These are phyloP conservation scores for Calonectria pseudoreteaudii DNA, from an alignment of 2,329 filamentous ascomycete species.

Conservation along the genomic window DNA sequence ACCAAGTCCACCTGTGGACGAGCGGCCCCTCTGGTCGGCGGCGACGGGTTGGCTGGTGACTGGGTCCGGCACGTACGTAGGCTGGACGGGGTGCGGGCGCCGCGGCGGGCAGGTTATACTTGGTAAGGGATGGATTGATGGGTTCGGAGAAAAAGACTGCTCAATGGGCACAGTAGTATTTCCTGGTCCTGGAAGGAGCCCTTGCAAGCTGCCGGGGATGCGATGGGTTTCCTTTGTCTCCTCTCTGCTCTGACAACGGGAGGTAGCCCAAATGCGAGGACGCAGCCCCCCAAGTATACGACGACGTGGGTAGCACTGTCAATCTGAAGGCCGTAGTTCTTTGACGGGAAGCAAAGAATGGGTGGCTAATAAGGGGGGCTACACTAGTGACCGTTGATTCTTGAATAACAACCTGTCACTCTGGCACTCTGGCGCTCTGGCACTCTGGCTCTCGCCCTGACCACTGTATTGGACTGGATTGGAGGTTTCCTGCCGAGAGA, in stretches of 20 bases:
- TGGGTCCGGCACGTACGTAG: conserved; percentile 29
- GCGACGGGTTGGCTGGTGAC: conserved; percentile 31
- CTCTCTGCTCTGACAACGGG: conserved; percentile 24
- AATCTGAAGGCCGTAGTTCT: conserved; percentile 10
- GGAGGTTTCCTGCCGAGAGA: not conserved
- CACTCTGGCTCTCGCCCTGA: conserved; percentile 3
- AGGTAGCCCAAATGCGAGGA: conserved; percentile 18
- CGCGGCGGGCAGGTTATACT: conserved; percentile 20
- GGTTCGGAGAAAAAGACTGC: not conserved
- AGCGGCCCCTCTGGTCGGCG: conserved; percentile 33
- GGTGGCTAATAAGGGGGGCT: conserved; percentile 26
- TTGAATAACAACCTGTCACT: conserved; percentile 8
- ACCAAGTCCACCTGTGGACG: conserved; percentile 40
- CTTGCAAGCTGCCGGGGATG: not conserved
- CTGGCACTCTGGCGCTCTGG: conserved; percentile 2
- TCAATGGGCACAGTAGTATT: not conserved
- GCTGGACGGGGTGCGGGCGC: conserved; percentile 15
- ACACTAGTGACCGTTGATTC: conserved; percentile 41
- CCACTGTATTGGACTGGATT: not conserved
- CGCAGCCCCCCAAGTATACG: not conserved
- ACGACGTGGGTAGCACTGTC: conserved; percentile 6
- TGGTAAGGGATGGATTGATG: conserved; percentile 10
- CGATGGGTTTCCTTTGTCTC: not conserved
- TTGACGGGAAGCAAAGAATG: conserved; percentile 15
- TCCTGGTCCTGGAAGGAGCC: not conserved